Evolutionary conservation across 805 yeast species (phyloP).

Genomic region (Metschnikowia cubensis): DNA sequence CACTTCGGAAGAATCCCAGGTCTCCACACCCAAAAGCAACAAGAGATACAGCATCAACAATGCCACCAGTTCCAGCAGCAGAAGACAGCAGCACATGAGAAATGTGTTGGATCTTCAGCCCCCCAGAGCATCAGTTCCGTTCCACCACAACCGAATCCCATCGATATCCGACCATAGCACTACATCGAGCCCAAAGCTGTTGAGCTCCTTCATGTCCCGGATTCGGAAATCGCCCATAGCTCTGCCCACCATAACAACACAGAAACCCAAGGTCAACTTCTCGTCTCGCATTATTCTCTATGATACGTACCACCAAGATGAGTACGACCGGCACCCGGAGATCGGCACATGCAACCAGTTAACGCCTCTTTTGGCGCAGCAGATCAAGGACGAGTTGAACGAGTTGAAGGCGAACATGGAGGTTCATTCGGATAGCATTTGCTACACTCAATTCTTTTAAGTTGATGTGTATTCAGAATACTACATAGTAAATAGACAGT

Average conservation of each 20-base stretch:
- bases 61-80: slow-evolving; percentile 7
- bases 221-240: slow-evolving; percentile 23
- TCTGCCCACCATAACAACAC: slow-evolving; percentile 7
- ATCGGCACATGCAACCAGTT: slow-evolving; percentile 87
- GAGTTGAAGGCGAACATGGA: slow-evolving; percentile 71
- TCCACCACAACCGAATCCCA: slow-evolving; percentile 30
- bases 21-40: background rate
- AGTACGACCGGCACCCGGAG: slow-evolving; percentile 91
- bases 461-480: background rate
- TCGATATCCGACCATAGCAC: slow-evolving; percentile 25
- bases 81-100: slow-evolving; percentile 14
- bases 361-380: slow-evolving; percentile 82
- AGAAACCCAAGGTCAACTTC: slow-evolving; percentile 48
- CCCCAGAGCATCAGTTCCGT: slow-evolving; percentile 16
- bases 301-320: slow-evolving; percentile 78
- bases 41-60: slow-evolving; percentile 2
- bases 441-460: slow-evolving; percentile 80
- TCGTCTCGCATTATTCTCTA: slow-evolving; percentile 79
- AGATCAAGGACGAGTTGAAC: slow-evolving; percentile 82
- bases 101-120: slow-evolving; percentile 17
- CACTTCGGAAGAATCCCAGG: background rate
- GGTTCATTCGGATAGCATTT: slow-evolving; percentile 71
- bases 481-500: background rate
- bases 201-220: slow-evolving; percentile 28
- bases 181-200: slow-evolving; percentile 31